Conservation (phyloP, 257 asterid species). For the Solanum chmielewskii region DNA sequence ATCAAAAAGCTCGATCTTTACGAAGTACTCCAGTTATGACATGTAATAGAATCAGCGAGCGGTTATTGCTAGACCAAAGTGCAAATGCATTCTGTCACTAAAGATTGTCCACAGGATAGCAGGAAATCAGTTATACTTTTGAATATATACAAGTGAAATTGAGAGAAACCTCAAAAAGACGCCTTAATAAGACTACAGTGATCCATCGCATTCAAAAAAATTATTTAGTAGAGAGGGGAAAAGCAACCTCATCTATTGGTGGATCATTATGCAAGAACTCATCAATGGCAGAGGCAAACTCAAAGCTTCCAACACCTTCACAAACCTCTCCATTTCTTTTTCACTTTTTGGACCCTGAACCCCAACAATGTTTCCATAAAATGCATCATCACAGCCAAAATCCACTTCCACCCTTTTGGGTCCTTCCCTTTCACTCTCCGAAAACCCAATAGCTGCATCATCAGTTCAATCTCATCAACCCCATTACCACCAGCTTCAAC, state of each 20-base stretch:
- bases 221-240: neutral
- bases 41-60: neutral
- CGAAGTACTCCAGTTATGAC: neutral
- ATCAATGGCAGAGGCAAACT: slow-evolving; percentile 34
- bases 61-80: neutral
- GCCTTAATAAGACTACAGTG: neutral
- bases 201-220: neutral
- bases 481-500: slow-evolving; percentile 2
- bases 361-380: slow-evolving; percentile 38
- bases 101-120: neutral
- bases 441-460: slow-evolving; percentile 38
- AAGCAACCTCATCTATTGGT: slow-evolving; percentile 10
- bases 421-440: slow-evolving; percentile 8
- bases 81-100: neutral
- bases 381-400: slow-evolving; percentile 31
- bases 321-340: slow-evolving; percentile 27
- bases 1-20: neutral
- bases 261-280: slow-evolving; percentile 60
- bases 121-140: neutral
- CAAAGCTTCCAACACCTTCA: slow-evolving; percentile 31
- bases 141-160: neutral
- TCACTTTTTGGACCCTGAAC: slow-evolving; percentile 46
- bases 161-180: neutral
- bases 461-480: slow-evolving; percentile 28
- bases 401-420: neutral